Base-by-base conservation (phyloP, 2,329 filamentous ascomycete species). In the Gaeumannomyces sp. region DNA sequence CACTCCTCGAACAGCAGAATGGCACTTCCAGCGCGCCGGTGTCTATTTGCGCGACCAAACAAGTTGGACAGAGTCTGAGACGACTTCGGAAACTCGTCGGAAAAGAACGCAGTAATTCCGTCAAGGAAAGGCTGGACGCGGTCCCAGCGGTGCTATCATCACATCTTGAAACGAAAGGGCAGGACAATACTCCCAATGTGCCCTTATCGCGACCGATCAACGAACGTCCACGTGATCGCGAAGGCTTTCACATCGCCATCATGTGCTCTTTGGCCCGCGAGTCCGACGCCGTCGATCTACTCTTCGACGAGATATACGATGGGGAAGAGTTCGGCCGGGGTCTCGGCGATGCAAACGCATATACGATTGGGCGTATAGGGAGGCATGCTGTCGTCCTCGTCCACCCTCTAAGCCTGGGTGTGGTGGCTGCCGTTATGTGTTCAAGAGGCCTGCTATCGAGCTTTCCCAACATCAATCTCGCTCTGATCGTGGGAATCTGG, bases 401-500 rank as follows among this genome's bases (percentile, higher is more conserved):
- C 25, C 50, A 71, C 0, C 67, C 75, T 2, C 67, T 72, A 2
- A 62, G 60, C 3, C 75, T 74, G 64, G 75, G 75, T 7, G 76
- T 71, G 31, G 67, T 53, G 22, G 72, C 33, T 45, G 71, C 75
- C 0, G 71, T 74, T 0, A 61, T 62, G 2, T 66, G 72, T 0
- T 68, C 74, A 0, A 66, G 72, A 0, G 70, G 68, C 27, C 65
- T 80, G 14, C 71, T 71, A 0, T 68, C 67, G 1, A 80, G 76
- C 59, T 81, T 75, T 56, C 62, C 65, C 0, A 65, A 65, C 3
- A 65, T 81, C 4, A 72, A 69, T 28, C 67, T 80, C 0, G 74
- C 67, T 0, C 33, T 81, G 0, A 60, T 80, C 0, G 74, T 76
- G 3, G 79, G 79, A 0, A 71, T 80, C 3, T 80, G 79, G 78